Base-by-base conservation (phyloP, 2,329 filamentous ascomycete genomes). In the Xylariaceae sp. region DNA sequence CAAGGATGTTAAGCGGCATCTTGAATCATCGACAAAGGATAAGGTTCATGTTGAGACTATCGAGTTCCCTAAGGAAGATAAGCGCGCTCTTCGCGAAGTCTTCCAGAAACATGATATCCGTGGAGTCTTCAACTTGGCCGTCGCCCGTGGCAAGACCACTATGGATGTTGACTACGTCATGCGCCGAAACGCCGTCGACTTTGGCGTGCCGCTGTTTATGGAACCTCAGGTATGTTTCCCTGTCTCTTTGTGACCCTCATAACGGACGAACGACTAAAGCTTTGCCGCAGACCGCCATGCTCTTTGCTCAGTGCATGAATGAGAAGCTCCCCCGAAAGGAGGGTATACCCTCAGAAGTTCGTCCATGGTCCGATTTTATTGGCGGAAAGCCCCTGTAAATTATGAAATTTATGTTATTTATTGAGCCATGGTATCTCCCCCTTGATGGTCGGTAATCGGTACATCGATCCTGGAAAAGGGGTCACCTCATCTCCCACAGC, bases 151-250 rank as follows among this genome's bases (percentile, higher is more conserved):
- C 57, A 92, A 89, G 79, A 92, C 88, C 36, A 79, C 89, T 57
- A 77, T 88, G 57, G 94, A 99, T 69, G 89, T 95, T 68, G 92
- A 99, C 77, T 99, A 99, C 67, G 91, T 99, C 53, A 97, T 97
- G 92, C 85, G 94, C 67, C 85, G 94, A 70, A 99, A 99, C 69
- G 94, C 94, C 26, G 94, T 99, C 53, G 94, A 99, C 76, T 99
- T 99, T 72, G 92, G 92, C 64, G 91, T 97, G 30, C 94, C 94
- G 46, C 79, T 99, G 53, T 97, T 99, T 74, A 96, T 96, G 92
- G 92, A 97, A 78, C 90, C 92, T 51, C 92, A 94, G 86, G 91
- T 95, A 78, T 76, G 83, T 48, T 36, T 15, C n/a, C 9, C 26
- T 5, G 5, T 5, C 22, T 41, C 21, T 16, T 6, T 37, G 8